Evolutionary conservation across 257 asterid genomes (phyloP), one percentile per base, ranked within the genome.

Genomic region (Voacanga thouarsii): DNA sequence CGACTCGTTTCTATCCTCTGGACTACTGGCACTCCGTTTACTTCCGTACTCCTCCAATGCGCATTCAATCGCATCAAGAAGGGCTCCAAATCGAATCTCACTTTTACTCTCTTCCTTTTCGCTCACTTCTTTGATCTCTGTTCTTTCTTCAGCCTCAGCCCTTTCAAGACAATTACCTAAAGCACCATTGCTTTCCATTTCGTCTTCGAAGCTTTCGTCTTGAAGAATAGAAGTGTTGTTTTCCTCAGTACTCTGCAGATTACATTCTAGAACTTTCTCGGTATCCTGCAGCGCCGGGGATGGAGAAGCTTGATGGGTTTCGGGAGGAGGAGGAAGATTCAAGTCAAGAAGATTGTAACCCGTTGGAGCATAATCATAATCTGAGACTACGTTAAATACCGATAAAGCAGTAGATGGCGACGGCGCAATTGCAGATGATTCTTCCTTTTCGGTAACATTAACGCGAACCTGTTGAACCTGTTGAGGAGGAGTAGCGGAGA

Each of bases 61-160:
- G 72, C 85, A 60, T 77, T 76, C 66, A 23, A 89, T 88, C 1
- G 91, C 91, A 77, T 87, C 83, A 51, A 80, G 82, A 23, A 86
- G 90, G 74, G 86, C 78, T 5, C 45, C 79, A 80, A 87, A 64
- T 11, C 45, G 64, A 28, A 37, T 44, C 69, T 78, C 37, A 6
- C 77, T 73, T 51, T 72, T 76, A 15, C 12, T 59, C 6, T 28
- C 43, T 12, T 28, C 43, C 28, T 9, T 14, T 28, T 61, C 68
- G 0, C 11, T 18, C 37, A 26, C 41, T 26, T 28, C 41, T 11
- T 61, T 24, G 37, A 28, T 5, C 41, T 2, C 68, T 19, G 39
- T 26, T 61, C 68, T 10, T 61, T 10, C 37, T 14, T 56, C 6
- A 23, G 28, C 1, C 63, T 56, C 63, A 23, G 12, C 28, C 28